Evolutionary conservation across 2,329 filamentous ascomycete species (phyloP), one percentile per base, ranked within the genome.

Genomic region (Huntiella omanensis): DNA sequence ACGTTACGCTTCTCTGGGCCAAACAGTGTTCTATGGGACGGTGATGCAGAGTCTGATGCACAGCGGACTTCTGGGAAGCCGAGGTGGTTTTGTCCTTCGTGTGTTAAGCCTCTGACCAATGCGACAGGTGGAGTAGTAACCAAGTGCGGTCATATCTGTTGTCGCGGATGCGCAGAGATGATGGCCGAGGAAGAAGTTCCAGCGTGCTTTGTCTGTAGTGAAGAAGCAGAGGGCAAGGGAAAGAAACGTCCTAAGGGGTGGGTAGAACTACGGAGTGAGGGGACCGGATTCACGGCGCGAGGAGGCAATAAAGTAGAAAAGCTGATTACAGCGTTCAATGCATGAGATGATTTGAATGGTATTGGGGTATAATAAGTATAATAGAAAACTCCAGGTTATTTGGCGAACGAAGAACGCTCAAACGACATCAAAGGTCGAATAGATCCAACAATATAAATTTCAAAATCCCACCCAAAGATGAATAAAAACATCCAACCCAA

Each of bases 61-160:
- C 35, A 17, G 34, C 6, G 32, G 5, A 28, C 22, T 28, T 11
- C 16, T 7, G 28, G 37, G 16, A 41, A 45, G 13, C 12, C 41
- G 2, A 41, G 47, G 4, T 65, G 62, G 10, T 62, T 80, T 43
- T 98, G 88, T 60, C 91, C 91, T 0, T 80, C 81, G 40, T 98
- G 88, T 62, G 77, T 81, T 53, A 94, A 92, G 61, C 70, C 67
- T 1, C 68, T 96, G 10, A 81, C 75, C 40, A 96, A 96, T 58
- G 72, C 82, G 3, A 82, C 83, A 3, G 83, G 81, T 57, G 83
- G 87, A 1, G 75, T 87, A 59, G 67, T 95, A 44, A 78, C 83
- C 2, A 87, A 84, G 0, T 98, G 88, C 56, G 88, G 88, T 0
- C 88, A 98, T 58, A 86, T 96, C 1, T 62, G 95, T 16, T 98